Evolutionary conservation across 108 stramenopile species (phyloP).

Genomic region (Seminavis robusta): DNA sequence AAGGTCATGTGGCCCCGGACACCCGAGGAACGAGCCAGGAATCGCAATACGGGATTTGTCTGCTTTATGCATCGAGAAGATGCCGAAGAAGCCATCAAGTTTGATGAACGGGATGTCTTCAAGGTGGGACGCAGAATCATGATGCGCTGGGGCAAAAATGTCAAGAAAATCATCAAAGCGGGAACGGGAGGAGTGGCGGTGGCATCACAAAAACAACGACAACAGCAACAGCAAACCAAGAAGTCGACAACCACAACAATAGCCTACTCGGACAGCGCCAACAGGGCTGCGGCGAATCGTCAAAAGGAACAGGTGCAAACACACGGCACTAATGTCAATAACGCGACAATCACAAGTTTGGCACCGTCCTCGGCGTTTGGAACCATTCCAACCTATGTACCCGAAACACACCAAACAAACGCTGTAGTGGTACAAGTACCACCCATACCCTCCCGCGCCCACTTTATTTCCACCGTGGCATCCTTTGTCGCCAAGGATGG

Average conservation of each 20-base stretch:
- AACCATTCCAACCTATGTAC: too few species aligned
- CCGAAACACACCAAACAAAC: slow-evolving; percentile 24
- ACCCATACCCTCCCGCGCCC: slow-evolving; percentile 37
- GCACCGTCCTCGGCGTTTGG: too few species aligned
- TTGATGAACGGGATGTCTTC: slow-evolving; percentile 73
- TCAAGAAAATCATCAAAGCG: slow-evolving; percentile 51
- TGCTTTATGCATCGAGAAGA: slow-evolving; percentile 81
- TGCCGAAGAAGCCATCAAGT: slow-evolving; percentile 87
- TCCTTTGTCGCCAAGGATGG: slow-evolving; percentile 58
- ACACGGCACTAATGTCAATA: too few species aligned
- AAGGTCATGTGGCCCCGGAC: slow-evolving; percentile 97
- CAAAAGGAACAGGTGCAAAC: too few species aligned
- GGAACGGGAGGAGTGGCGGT: too few species aligned
- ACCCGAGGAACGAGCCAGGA: slow-evolving; percentile 71
- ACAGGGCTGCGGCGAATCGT: too few species aligned
- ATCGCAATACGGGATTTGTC: slow-evolving; percentile 88
- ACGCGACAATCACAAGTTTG: too few species aligned
- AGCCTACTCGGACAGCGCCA: too few species aligned
- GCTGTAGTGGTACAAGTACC: slow-evolving; percentile 52
- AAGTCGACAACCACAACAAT: too few species aligned
- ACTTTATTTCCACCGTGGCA: slow-evolving; percentile 58
- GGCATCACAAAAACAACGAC: too few species aligned
- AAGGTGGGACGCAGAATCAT: slow-evolving; percentile 59
- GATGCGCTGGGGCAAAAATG: slow-evolving; percentile 80
- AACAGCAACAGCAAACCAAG: too few species aligned